A percentile compares a stretch with the other conserved stretches of the same genome.
Conservation (phyloP, 257 asterid genomes). For the Voacanga thouarsii region DNA sequence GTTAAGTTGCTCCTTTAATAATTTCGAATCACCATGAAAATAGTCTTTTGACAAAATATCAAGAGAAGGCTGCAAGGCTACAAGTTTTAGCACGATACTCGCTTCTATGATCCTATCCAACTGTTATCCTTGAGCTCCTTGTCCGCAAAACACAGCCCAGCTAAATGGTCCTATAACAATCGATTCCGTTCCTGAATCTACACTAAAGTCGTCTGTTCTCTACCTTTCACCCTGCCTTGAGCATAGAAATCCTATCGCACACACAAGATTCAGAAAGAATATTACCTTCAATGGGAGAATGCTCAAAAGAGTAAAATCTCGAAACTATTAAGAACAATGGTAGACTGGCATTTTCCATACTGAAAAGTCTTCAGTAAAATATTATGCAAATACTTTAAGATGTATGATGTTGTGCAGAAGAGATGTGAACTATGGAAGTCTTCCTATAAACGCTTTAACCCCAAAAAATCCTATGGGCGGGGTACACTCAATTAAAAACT, state of each 20-base stretch:
- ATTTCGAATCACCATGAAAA: no score
- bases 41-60: no score
- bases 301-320: not conserved
- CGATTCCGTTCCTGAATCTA: not conserved
- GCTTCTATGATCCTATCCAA: no score
- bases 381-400: not conserved
- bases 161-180: no score
- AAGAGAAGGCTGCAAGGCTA: no score
- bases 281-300: no score
- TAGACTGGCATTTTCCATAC: not conserved
- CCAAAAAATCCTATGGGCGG: not conserved
- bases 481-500: not conserved
- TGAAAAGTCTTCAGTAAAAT: not conserved
- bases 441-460: not conserved
- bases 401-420: not conserved
- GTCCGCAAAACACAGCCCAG: no score
- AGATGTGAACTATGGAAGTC: not conserved
- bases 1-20: no score
- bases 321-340: not conserved
- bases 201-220: not conserved
- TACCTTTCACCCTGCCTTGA: not conserved
- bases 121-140: no score
- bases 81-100: no score
- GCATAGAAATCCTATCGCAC: not conserved
- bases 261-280: no score